phyloP scores from a whole-genome alignment of 1,139 yeast genomes.

The Geotrichum fermentans region DNA sequence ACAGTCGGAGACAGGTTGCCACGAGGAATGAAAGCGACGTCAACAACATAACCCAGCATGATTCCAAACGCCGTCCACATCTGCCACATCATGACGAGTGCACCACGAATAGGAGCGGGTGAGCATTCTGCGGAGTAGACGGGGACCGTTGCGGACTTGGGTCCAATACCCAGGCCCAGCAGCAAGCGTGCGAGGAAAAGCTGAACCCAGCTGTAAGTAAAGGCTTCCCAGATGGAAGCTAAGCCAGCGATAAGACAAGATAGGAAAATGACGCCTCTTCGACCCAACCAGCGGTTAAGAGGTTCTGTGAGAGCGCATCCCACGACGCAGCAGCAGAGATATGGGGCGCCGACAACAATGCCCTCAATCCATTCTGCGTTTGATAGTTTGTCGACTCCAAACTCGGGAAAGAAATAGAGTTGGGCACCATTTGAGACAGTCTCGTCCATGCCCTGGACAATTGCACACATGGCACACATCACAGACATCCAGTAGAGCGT shows the following conservation, averaged over 20 bases:
- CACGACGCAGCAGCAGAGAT: conserved; percentile 63
- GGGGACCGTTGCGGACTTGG: conserved; percentile 76
- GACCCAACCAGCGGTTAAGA: conserved; percentile 57
- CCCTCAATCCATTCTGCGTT: conserved; percentile 68
- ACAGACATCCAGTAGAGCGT: conserved; percentile 60
- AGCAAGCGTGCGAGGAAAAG: conserved; percentile 67
- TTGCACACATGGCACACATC: conserved; percentile 82
- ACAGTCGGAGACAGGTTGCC: conserved; percentile 46
- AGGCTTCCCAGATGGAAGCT: conserved; percentile 74
- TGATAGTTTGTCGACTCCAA: conserved; percentile 35
- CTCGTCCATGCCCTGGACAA: conserved; percentile 92
- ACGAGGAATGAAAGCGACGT: conserved; percentile 55
- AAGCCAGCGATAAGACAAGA: conserved; percentile 61
- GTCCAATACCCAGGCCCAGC: conserved; percentile 76
- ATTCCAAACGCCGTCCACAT: conserved; percentile 85
- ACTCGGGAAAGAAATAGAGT: conserved; percentile 56
- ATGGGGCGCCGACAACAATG: conserved; percentile 75
- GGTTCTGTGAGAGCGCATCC: conserved; percentile 74
- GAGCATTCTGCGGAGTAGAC: conserved; percentile 78
- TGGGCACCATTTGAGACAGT: conserved; percentile 83
- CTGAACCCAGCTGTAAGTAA: conserved; percentile 69
- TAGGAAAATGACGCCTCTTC: conserved; percentile 68
- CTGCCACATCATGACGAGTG: conserved; percentile 85
- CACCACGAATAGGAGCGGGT: conserved; percentile 72
- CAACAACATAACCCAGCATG: conserved; percentile 70